These are phyloP conservation scores for Neltuma alba DNA, from an alignment of 306 rosid genomes.

Conservation along the genomic window DNA sequence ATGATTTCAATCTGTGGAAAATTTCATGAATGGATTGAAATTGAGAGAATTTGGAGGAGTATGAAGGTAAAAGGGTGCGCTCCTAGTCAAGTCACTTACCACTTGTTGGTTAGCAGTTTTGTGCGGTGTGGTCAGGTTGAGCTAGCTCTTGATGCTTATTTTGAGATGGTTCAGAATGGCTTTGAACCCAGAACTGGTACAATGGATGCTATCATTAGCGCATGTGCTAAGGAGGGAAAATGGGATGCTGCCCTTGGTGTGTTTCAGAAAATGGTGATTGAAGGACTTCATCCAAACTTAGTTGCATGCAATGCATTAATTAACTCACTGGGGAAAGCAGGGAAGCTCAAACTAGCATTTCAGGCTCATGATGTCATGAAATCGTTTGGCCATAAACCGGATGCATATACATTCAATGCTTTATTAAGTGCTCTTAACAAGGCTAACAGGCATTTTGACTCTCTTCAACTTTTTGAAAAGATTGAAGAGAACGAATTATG, in stretches of 20 bases:
- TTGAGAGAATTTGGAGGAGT: slow-evolving; percentile 75
- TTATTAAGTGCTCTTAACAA: slow-evolving; percentile 62
- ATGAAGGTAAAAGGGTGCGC: slow-evolving; percentile 61
- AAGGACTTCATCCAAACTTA: slow-evolving; percentile 59
- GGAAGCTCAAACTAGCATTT: slow-evolving; percentile 72
- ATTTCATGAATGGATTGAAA: slow-evolving; percentile 68
- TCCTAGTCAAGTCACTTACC: slow-evolving; percentile 65
- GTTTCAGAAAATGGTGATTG: slow-evolving; percentile 63
- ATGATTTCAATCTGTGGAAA: slow-evolving; percentile 76
- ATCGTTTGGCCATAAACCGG: slow-evolving; percentile 65
- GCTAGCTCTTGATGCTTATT: slow-evolving; percentile 76
- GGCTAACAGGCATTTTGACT: slow-evolving; percentile 56
- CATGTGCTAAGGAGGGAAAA: slow-evolving; percentile 72
- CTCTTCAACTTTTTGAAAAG: slow-evolving; percentile 67
- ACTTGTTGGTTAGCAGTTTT: slow-evolving; percentile 67
- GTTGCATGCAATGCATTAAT: slow-evolving; percentile 75
- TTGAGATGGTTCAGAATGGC: slow-evolving; percentile 70
- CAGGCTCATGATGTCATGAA: slow-evolving; percentile 49
- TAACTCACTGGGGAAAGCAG: slow-evolving; percentile 76
- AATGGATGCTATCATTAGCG: slow-evolving; percentile 69
- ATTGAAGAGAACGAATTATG: slow-evolving; percentile 45
- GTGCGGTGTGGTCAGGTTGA: slow-evolving; percentile 65
- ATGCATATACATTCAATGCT: slow-evolving; percentile 79
- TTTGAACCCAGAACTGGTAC: slow-evolving; percentile 63
- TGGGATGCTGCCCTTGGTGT: slow-evolving; percentile 66